phyloP scores from a whole-genome alignment of 1,284 basidiomycete species.

The Afroboletus lepidellus region DNA sequence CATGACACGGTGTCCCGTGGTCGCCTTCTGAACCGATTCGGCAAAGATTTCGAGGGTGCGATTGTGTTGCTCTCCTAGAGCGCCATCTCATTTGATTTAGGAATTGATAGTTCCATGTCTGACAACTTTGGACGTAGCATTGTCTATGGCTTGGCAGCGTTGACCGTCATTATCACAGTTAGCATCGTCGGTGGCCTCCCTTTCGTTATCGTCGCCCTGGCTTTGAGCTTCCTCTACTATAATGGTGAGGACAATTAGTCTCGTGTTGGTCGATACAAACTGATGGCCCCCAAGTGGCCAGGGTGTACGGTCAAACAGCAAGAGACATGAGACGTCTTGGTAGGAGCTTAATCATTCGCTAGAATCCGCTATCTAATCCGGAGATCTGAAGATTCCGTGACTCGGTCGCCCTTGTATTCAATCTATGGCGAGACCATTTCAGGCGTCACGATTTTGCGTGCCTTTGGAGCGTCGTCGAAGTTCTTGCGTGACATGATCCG shows the following conservation, averaged over 20 bases:
- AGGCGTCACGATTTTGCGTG: conserved; percentile 84
- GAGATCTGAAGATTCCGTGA: conserved; percentile 69
- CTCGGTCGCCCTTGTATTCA: conserved; percentile 88
- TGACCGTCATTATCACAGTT: conserved; percentile 74
- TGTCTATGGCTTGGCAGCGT: conserved; percentile 55
- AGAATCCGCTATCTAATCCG: neutral
- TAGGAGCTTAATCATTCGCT: conserved; percentile 33
- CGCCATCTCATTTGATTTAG: conserved; percentile 34
- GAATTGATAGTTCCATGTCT: conserved; percentile 81
- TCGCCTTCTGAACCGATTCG: conserved; percentile 84
- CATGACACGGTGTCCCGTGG: conserved; percentile 91
- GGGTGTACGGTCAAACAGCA: conserved; percentile 81
- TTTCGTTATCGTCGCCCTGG: conserved; percentile 61
- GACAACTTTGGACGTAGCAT: conserved; percentile 85
- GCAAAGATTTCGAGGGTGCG: conserved; percentile 90
- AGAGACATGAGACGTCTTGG: conserved; percentile 87
- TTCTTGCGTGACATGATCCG: conserved; percentile 85
- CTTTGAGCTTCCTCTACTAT: conserved; percentile 69
- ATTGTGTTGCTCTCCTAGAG: neutral
- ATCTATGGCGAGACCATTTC: conserved; percentile 90
- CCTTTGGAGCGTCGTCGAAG: conserved; percentile 85
- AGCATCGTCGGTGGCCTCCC: conserved; percentile 77
- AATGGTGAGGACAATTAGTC: conserved; percentile 50
- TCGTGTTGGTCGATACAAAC: neutral
- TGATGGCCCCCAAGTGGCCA: conserved; percentile 37